These are phyloP conservation scores for Stygiomarasmius scandens DNA, from an alignment of 1,284 basidiomycete genomes.

Conservation along the genomic window DNA sequence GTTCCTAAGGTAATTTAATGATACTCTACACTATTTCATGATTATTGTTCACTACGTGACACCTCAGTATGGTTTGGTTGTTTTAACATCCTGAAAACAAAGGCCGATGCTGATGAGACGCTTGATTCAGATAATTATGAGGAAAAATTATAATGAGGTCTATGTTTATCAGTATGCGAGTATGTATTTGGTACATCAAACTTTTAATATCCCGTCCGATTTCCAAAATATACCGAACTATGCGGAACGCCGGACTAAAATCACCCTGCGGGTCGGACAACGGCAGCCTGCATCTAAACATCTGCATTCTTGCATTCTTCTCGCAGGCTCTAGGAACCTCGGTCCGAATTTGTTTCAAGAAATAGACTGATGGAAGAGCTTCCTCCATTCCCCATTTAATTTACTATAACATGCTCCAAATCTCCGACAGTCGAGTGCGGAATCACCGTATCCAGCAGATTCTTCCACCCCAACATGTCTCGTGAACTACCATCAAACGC, in stretches of 20 bases:
- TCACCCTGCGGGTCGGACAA: not conserved
- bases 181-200: no score
- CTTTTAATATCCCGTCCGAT: not conserved
- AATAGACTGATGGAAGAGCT: conserved; percentile 10
- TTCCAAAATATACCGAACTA: not conserved
- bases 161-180: no score
- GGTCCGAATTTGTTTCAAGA: not conserved
- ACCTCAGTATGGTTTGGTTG: no score
- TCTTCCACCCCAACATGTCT: conserved; percentile 12
- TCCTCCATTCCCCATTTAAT: conserved; percentile 9
- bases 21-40: no score
- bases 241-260: not conserved
- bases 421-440: conserved; percentile 15
- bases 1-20: no score
- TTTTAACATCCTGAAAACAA: no score
- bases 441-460: conserved; percentile 14
- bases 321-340: not conserved
- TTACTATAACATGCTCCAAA: conserved; percentile 13
- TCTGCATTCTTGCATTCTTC: not conserved
- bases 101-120: no score
- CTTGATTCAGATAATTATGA: no score
- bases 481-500: conserved; percentile 8
- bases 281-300: no score
- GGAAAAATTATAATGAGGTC: no score
- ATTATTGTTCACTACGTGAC: no score